These are phyloP conservation scores for Papiliotrema laurentii DNA, from an alignment of 1,284 basidiomycete genomes.

Conservation along the genomic window DNA sequence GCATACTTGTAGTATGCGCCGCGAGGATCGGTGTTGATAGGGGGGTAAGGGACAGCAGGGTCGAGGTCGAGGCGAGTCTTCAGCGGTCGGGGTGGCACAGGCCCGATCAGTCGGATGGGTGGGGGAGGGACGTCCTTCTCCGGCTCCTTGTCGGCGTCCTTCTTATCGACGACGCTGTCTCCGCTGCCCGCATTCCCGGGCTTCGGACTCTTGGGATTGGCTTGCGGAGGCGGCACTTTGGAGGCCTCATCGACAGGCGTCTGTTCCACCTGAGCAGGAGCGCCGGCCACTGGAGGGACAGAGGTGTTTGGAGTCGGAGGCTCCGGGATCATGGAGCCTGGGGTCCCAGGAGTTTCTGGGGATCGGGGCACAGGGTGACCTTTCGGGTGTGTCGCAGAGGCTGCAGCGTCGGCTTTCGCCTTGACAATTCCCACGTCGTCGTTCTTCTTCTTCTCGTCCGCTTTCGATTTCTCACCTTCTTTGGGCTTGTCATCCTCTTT, in stretches of 20 bases:
- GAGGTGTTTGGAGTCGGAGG: conserved; percentile 13
- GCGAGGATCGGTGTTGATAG: conserved; percentile 30
- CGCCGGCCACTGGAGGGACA: neutral
- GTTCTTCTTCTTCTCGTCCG: neutral
- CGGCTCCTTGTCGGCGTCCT: neutral
- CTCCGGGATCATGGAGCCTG: conserved; percentile 19
- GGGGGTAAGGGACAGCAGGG: conserved; percentile 25
- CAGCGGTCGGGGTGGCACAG: conserved; percentile 20
- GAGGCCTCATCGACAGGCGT: neutral
- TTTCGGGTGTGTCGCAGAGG: too few relatives aligned
- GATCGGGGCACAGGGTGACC: too few relatives aligned
- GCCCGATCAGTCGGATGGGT: conserved; percentile 23
- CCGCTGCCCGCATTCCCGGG: neutral
- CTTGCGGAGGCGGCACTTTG: neutral
- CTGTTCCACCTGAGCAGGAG: neutral
- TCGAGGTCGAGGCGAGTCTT: conserved; percentile 22
- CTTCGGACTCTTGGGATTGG: neutral
- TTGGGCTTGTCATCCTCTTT: conserved; percentile 5
- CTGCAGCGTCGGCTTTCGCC: too few relatives aligned
- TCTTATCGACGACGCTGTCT: neutral
- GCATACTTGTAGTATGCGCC: conserved; percentile 38
- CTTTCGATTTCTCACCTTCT: conserved; percentile 6
- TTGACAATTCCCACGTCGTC: neutral
- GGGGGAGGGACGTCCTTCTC: neutral
- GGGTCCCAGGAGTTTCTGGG: conserved; percentile 15